Evolutionary conservation across 495 filamentous ascomycete genomes (phyloP), one percentile per base, ranked within the genome.

Genomic region (Tuber borchii): DNA sequence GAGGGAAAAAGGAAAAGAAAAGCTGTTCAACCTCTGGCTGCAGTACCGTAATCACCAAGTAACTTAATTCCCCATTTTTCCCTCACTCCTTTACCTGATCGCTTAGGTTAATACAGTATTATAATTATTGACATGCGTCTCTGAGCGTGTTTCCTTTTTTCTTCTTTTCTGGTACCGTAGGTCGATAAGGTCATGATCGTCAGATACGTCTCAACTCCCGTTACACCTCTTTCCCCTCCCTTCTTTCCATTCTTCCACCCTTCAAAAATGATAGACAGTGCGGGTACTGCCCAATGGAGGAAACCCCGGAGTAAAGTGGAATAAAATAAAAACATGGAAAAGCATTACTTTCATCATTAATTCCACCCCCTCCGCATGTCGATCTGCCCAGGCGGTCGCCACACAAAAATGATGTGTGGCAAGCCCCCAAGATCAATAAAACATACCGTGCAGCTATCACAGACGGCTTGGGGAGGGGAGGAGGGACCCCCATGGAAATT

Each of bases 91-190:
- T 56, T 56, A 56, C 26, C 51, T 51, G 46, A 51, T 51, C 20
- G 46, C 19, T 51, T n/a, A 51, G 26, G 51, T 26, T 14, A 56
- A 56, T 22, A 6, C 39, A 40, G 39, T 40, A 56, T 14, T 9
- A n/a, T 56, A 56, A 56, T 56, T 56, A 26, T 56, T 56, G n/a
- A 56, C n/a, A 56, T 56, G 51, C 51, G n/a, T n/a, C 20, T 51
- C 20, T 51, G 20, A 20, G 20, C 20, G 19, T 22, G 20, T 51
- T 51, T 51, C 19, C 46, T 51, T 20, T 20, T 22, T 22, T 51
- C 34, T 22, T 22, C 20, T 22, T 22, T 8, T 22, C 9, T 26
- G 51, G 4, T 26, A n/a, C n/a, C 10, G 26, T 56, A 6, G 39
- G 51, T 56, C 51, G 51, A 56, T 56, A 56, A 14, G 51, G n/a